These are phyloP conservation scores for Immersiporthe knoxdaviesiana DNA, from an alignment of 2,329 filamentous ascomycete genomes.

Conservation along the genomic window DNA sequence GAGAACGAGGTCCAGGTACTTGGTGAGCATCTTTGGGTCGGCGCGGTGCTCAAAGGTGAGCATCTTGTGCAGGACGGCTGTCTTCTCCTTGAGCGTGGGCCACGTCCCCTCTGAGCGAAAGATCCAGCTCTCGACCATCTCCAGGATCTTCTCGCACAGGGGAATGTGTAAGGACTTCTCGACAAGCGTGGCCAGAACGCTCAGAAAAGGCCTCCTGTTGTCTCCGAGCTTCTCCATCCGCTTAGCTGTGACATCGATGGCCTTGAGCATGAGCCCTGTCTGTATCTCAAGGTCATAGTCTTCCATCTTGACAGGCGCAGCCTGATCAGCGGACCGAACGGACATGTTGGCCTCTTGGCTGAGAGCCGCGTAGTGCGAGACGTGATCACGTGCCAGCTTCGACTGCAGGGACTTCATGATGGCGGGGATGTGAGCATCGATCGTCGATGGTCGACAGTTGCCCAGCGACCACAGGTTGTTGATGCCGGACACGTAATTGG, in stretches of 20 bases:
- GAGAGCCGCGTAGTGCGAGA: slow-evolving; percentile 70
- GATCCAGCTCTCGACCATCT: slow-evolving; percentile 94
- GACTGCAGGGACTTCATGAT: slow-evolving; percentile 93
- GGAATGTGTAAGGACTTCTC: slow-evolving; percentile 89
- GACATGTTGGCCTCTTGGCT: slow-evolving; percentile 52
- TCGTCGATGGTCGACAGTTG: slow-evolving; percentile 79
- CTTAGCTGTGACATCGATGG: slow-evolving; percentile 87
- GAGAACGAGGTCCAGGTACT: slow-evolving; percentile 94
- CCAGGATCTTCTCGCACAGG: slow-evolving; percentile 88
- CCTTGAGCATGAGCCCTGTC: slow-evolving; percentile 89
- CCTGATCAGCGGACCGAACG: slow-evolving; percentile 56
- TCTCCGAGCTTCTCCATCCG: slow-evolving; percentile 93
- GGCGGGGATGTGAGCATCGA: slow-evolving; percentile 84
- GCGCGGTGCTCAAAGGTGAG: slow-evolving; percentile 85
- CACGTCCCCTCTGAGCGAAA: slow-evolving; percentile 94
- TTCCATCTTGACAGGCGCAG: slow-evolving; percentile 63
- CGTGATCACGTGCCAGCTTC: slow-evolving; percentile 92
- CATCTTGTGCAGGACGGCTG: slow-evolving; percentile 99
- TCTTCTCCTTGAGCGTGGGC: slow-evolving; percentile 98
- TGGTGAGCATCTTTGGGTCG: slow-evolving; percentile 83
- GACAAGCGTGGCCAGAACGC: slow-evolving; percentile 89
- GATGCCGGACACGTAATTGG: slow-evolving; percentile 83
- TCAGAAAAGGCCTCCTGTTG: slow-evolving; percentile 88
- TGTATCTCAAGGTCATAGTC: slow-evolving; percentile 85
- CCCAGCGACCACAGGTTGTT: slow-evolving; percentile 94